phyloP scores from a whole-genome alignment of 78 protist species.

The Creolimax fragrantissima region DNA sequence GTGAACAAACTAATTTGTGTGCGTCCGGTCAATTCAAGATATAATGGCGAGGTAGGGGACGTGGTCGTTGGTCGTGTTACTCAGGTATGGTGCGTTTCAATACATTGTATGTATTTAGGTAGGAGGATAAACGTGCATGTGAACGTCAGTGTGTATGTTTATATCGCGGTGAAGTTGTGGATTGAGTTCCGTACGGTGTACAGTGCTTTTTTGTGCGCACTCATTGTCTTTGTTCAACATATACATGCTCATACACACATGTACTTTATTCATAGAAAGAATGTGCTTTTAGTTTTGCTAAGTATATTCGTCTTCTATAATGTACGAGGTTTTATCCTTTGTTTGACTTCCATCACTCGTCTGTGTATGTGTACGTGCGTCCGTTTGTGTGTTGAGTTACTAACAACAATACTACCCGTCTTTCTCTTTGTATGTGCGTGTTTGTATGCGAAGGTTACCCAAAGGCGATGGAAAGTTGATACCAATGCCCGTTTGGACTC shows the following conservation, averaged over 20 bases:
- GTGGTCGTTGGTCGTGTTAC: constrained; percentile 16
- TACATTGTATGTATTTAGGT: neutral
- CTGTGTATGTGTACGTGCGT: too few relatives aligned
- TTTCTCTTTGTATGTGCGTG: too few relatives aligned
- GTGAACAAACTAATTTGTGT: neutral
- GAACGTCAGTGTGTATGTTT: neutral
- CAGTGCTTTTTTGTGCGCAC: neutral
- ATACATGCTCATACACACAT: neutral
- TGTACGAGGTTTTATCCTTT: too few relatives aligned
- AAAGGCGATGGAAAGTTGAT: constrained; percentile 14
- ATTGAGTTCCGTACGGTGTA: too few relatives aligned
- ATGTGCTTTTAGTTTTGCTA: too few relatives aligned
- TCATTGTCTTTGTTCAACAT: neutral
- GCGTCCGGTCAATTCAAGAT: neutral
- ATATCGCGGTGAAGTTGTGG: neutral
- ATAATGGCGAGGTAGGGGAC: constrained; percentile 15
- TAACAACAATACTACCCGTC: too few relatives aligned
- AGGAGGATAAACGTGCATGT: too few relatives aligned
- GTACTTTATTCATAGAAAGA: neutral
- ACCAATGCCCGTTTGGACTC: constrained; percentile 5
- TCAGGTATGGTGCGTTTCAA: neutral
- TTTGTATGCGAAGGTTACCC: neutral
- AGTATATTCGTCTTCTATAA: too few relatives aligned
- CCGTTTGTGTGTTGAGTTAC: too few relatives aligned
- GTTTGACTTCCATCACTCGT: too few relatives aligned